phyloP scores from a whole-genome alignment of 2,329 filamentous ascomycete genomes.

The Fusarium acutatum region DNA sequence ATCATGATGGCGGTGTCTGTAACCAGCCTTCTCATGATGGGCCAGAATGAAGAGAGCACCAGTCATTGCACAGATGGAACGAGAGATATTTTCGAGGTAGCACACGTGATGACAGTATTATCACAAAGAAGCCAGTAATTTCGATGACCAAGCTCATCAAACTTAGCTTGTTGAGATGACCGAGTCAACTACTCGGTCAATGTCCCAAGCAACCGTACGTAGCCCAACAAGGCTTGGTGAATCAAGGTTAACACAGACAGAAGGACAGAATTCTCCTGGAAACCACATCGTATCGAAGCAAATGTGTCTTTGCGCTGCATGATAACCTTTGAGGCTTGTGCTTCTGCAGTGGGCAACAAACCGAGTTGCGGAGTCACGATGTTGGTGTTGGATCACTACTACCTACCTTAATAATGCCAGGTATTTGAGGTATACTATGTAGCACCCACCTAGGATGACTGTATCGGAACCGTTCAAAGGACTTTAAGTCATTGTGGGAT shows the following conservation, averaged over 20 bases:
- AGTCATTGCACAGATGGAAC: neutral
- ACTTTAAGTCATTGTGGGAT: conserved; percentile 36
- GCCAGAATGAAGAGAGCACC: neutral
- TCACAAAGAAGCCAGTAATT: neutral
- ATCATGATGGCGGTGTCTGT: conserved; percentile 17
- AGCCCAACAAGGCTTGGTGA: neutral
- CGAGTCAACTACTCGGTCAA: neutral
- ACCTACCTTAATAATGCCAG: neutral
- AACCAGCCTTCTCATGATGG: conserved; percentile 1
- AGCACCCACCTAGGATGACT: neutral
- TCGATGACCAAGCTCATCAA: neutral
- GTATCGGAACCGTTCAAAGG: conserved; percentile 6
- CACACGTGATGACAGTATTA: neutral
- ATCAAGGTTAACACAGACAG: neutral
- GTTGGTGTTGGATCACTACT: neutral
- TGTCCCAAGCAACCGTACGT: neutral
- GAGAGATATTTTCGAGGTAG: neutral
- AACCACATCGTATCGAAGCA: neutral
- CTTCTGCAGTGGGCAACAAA: neutral
- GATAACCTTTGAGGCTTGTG: conserved; percentile 1
- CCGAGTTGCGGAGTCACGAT: neutral
- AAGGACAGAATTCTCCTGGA: neutral
- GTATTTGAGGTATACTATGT: neutral
- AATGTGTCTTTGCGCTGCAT: neutral
- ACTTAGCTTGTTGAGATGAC: neutral